Base-by-base conservation (phyloP, 2,329 filamentous ascomycete genomes). In the Fusarium poae region DNA sequence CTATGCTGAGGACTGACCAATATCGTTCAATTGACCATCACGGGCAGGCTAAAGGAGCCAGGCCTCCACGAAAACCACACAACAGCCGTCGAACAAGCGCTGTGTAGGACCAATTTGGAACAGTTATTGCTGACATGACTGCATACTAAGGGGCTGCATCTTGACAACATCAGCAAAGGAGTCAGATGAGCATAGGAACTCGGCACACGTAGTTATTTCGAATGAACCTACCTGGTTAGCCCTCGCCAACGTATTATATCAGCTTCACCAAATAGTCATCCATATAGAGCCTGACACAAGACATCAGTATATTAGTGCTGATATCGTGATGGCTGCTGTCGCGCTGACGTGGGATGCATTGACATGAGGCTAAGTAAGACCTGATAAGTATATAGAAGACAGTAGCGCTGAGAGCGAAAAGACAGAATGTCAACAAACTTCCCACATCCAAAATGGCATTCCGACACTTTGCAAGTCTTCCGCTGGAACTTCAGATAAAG, bases 401-500 rank as follows among this genome's bases (percentile, higher is more conserved):
- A 21, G 4, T 7, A 15, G 7, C 12, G 32, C 6, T n/a, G 20
- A 40, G 6, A 18, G 16, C 1, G n/a, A 39, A 12, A 25, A 21
- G 6, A 8, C 13, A 10, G 16, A 6, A 39, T 15, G 27, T 18
- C 5, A 16, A 21, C 34, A 4, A 16, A 39, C 15, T 13, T 4
- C 25, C 12, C n/a, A 23, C 12, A 15, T 37, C 34, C n/a, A 11
- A 12, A 44, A 74, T 74, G 72, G n/a, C 67, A 6, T 75, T 74
- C 20, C 59, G 46, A 25, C 46, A 59, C 35, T 74, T 75, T 57
- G 27, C 61, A 8, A 54, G 50, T 8, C 65, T 75, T 29, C 73
- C 73, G 2, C 18, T 61, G 20, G 73, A 75, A 51, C 62, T 75
- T 12, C 73, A 74, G 56, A 61, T 59, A 3, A 70, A 73, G 44